A percentile compares a stretch with the other conserved stretches of the same genome.
These are phyloP conservation scores for Cicer arietinum DNA, from an alignment of 306 rosid species.

Conservation along the genomic window DNA sequence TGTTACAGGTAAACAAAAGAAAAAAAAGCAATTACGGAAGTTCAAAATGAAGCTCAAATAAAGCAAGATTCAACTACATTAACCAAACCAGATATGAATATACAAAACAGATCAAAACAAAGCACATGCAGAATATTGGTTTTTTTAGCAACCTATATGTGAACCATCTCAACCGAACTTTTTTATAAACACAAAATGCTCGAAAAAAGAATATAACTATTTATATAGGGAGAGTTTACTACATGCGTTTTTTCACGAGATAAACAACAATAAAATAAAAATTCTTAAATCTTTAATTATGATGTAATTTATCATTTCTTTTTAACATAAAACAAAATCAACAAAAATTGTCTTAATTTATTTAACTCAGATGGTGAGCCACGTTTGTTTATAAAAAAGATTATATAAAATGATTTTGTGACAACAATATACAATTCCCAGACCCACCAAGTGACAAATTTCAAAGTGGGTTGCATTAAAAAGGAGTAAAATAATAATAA, in stretches of 20 bases:
- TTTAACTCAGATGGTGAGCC: too few species aligned
- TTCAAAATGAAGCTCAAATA: background rate
- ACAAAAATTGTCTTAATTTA: too few species aligned
- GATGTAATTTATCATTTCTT: too few species aligned
- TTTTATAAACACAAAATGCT: constrained; percentile 1
- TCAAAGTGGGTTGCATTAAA: background rate
- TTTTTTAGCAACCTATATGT: constrained; percentile 1
- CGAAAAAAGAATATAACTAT: background rate
- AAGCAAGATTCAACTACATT: background rate
- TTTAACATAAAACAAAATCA: too few species aligned
- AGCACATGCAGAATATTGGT: background rate
- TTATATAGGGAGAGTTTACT: background rate
- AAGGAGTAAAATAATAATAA: too few species aligned
- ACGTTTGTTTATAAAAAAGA: background rate
- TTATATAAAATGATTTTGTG: background rate
- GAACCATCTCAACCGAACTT: constrained; percentile 18
- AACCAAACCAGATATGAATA: background rate
- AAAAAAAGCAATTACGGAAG: background rate
- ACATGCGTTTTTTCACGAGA: background rate
- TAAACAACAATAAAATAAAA: background rate
- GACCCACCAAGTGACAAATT: background rate
- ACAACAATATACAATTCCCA: background rate
- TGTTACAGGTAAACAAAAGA: background rate
- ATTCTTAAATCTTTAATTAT: too few species aligned
- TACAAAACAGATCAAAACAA: background rate